Conservation (phyloP, 2,329 filamentous ascomycete species). For the Penicillium sp. region DNA sequence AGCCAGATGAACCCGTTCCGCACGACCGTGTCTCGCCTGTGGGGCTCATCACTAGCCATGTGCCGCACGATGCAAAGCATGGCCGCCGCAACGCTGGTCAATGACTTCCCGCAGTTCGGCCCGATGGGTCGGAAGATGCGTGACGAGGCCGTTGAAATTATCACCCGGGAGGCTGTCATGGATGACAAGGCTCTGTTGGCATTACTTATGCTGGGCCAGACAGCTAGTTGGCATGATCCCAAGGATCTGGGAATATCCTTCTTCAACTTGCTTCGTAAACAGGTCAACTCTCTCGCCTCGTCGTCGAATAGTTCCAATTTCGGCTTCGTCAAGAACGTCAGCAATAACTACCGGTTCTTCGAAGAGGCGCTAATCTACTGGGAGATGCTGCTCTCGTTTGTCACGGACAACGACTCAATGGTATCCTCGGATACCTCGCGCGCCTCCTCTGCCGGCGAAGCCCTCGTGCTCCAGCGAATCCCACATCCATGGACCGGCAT, state of each 20-base stretch:
- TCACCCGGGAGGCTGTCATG: slow-evolving; percentile 50
- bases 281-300: slow-evolving; percentile 46
- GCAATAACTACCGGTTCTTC: slow-evolving; percentile 56
- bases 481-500: slow-evolving; percentile 45
- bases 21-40: slow-evolving; percentile 59
- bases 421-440: slow-evolving; percentile 23
- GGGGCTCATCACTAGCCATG: slow-evolving; percentile 60
- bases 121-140: slow-evolving; percentile 54
- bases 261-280: slow-evolving; percentile 45
- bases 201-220: slow-evolving; percentile 60
- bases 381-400: slow-evolving; percentile 61
- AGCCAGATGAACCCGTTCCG: slow-evolving; percentile 63
- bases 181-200: slow-evolving; percentile 60
- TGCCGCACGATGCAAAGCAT: slow-evolving; percentile 65
- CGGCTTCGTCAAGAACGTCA: slow-evolving; percentile 18
- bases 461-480: slow-evolving; percentile 36
- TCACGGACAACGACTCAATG: slow-evolving; percentile 46
- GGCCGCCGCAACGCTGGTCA: slow-evolving; percentile 62
- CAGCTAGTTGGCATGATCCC: slow-evolving; percentile 62
- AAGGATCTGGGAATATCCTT: slow-evolving; percentile 57
- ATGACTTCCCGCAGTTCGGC: slow-evolving; percentile 58
- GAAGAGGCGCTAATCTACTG: slow-evolving; percentile 59
- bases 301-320: slow-evolving; percentile 5
- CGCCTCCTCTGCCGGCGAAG: slow-evolving; percentile 26
- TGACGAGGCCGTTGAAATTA: slow-evolving; percentile 54